Evolutionary conservation across 2,329 filamentous ascomycete species (phyloP).

Genomic region (Calonectria naviculata): DNA sequence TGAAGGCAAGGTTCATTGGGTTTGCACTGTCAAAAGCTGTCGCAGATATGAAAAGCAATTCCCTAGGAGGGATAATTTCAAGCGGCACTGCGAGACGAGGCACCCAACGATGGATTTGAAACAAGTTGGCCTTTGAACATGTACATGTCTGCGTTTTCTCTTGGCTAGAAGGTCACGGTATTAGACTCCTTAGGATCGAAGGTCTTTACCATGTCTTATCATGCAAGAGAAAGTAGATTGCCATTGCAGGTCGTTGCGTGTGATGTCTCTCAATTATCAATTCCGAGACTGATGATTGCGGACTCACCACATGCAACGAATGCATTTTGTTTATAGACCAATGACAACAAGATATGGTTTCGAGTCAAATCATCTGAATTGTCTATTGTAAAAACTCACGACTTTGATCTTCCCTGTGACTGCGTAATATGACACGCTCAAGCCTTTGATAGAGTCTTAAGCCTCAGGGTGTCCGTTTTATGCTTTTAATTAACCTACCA

Average conservation of each 20-base stretch:
- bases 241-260: neutral
- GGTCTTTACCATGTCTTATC: neutral
- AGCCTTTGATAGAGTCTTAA: too few relatives aligned
- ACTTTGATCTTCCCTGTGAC: too few relatives aligned
- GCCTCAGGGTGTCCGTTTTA: too few relatives aligned
- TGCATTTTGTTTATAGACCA: too few relatives aligned
- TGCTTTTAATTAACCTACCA: too few relatives aligned
- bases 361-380: too few relatives aligned
- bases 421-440: too few relatives aligned
- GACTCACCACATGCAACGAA: too few relatives aligned
- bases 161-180: neutral
- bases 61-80: neutral
- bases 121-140: neutral
- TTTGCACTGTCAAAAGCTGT: neutral
- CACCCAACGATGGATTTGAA: neutral
- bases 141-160: neutral
- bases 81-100: neutral
- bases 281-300: too few relatives aligned
- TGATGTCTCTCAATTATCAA: too few relatives aligned
- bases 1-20: neutral
- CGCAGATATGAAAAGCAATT: neutral
- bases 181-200: neutral
- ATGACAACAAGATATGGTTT: too few relatives aligned
- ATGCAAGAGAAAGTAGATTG: neutral
- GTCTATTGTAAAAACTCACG: too few relatives aligned